Percentiles rank a stretch among this genome's conserved stretches.
phyloP scores from a whole-genome alignment of 2,329 filamentous ascomycete species.

The Cordyceps pruinosa region DNA sequence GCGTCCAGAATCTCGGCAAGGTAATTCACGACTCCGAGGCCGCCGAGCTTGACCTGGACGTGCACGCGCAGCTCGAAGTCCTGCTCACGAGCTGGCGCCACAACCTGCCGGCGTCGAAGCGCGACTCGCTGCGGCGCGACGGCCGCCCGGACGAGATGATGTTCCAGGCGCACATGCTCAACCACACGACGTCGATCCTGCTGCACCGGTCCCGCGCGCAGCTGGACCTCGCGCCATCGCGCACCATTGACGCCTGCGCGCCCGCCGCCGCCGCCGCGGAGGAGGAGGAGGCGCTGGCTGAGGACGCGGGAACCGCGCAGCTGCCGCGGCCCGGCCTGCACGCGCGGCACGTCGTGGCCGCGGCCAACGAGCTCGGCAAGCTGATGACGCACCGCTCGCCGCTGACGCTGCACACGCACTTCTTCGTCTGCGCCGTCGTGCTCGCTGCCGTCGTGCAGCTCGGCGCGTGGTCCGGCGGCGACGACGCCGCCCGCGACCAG shows the following conservation, averaged over 20 bases:
- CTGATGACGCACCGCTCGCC: slow-evolving; percentile 5
- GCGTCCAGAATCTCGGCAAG: slow-evolving; percentile 3
- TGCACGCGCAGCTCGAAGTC: background rate
- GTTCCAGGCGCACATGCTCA: slow-evolving; percentile 9
- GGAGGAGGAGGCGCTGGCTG: too few relatives aligned
- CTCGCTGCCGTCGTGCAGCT: slow-evolving; percentile 5
- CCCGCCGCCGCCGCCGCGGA: background rate
- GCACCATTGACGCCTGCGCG: background rate
- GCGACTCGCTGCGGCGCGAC: background rate
- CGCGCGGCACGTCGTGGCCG: background rate
- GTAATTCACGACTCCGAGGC: background rate
- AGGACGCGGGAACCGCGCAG: too few relatives aligned
- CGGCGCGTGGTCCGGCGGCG: background rate
- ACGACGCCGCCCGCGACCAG: background rate
- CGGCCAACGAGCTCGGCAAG: slow-evolving; percentile 2
- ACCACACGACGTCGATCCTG: slow-evolving; percentile 1
- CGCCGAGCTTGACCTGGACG: background rate
- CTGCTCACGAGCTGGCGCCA: slow-evolving; percentile 5
- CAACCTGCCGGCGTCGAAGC: background rate
- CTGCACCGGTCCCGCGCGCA: background rate
- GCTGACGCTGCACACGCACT: background rate
- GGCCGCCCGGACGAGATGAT: slow-evolving; percentile 6
- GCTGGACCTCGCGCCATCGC: background rate
- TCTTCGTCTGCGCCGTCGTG: slow-evolving; percentile 6
- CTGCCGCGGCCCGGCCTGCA: background rate